Evolutionary conservation across 305 asterid species (phyloP).

Genomic region (Fraxinus floribunda): DNA sequence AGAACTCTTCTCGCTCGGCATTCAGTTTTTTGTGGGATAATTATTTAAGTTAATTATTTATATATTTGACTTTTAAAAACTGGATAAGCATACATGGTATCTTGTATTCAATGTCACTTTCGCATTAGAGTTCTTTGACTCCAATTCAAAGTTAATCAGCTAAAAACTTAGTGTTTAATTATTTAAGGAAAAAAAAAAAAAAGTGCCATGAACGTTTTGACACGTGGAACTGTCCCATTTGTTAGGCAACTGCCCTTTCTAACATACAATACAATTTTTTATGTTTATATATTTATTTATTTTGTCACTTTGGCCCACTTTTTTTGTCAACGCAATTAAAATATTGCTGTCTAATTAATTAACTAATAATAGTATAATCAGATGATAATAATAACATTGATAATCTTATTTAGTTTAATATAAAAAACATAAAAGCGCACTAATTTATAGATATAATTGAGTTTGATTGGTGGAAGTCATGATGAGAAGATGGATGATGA

Average conservation of each 20-base stretch:
- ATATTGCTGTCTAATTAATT: constrained; percentile 9
- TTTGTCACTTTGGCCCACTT: constrained; percentile 25
- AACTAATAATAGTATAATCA: constrained; percentile 21
- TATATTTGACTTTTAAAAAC: too few relatives aligned
- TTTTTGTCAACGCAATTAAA: neutral
- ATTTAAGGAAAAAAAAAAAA: too few relatives aligned
- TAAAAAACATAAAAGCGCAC: constrained; percentile 33
- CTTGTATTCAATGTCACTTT: too few relatives aligned
- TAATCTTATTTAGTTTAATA: constrained; percentile 33
- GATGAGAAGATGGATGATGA: constrained; percentile 44
- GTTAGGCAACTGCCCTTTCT: neutral
- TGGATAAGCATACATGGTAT: too few relatives aligned
- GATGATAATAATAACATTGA: constrained; percentile 22
- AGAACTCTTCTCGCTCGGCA: too few relatives aligned
- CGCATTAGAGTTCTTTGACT: neutral
- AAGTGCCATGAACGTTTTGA: too few relatives aligned
- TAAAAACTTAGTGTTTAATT: neutral
- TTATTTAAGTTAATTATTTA: too few relatives aligned
- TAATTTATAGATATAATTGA: constrained; percentile 21
- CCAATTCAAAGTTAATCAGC: neutral
- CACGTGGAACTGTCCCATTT: too few relatives aligned
- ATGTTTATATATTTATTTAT: too few relatives aligned
- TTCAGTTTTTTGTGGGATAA: too few relatives aligned
- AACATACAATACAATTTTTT: neutral
- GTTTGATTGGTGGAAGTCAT: constrained; percentile 47